Conservation (phyloP, 495 filamentous ascomycete species). For the Penicillium simplicissimum region DNA sequence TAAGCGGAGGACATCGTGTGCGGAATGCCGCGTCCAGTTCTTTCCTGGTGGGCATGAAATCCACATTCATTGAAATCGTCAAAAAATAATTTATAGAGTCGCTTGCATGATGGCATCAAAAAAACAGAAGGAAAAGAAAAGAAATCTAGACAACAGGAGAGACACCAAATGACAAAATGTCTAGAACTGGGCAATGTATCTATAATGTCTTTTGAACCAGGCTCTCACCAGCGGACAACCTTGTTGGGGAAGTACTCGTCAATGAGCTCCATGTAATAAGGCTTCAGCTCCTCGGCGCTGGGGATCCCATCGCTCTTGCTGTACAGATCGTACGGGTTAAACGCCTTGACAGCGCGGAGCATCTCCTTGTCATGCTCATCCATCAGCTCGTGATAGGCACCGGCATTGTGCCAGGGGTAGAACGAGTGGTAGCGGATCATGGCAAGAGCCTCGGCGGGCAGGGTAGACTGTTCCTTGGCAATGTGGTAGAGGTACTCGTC, state of each 20-base stretch:
- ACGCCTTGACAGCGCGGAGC: slow-evolving; percentile 77
- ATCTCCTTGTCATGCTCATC: slow-evolving; percentile 75
- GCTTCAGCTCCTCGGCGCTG: slow-evolving; percentile 65
- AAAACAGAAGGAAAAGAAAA: slow-evolving; percentile 6
- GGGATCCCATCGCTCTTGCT: slow-evolving; percentile 86
- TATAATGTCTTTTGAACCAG: neutral
- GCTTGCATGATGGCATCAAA: slow-evolving; percentile 1
- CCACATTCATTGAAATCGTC: neutral
- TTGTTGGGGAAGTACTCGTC: slow-evolving; percentile 80
- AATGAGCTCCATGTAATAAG: slow-evolving; percentile 82
- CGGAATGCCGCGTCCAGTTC: neutral
- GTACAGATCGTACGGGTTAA: slow-evolving; percentile 91
- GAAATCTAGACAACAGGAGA: slow-evolving; percentile 19
- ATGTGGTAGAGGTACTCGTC: slow-evolving; percentile 91
- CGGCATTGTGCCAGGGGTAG: slow-evolving; percentile 84
- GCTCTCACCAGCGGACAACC: slow-evolving; percentile 70
- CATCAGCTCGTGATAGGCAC: slow-evolving; percentile 80
- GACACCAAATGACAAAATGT: slow-evolving; percentile 6
- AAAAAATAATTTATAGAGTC: slow-evolving; percentile 3
- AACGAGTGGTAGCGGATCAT: slow-evolving; percentile 92
- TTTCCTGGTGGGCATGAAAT: neutral
- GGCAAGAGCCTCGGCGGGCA: slow-evolving; percentile 79
- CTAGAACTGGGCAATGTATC: neutral
- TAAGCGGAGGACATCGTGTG: neutral
- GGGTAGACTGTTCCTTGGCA: slow-evolving; percentile 70